Conservation (phyloP, 139 green algal species). For the Tetradesmus obliquus region DNA sequence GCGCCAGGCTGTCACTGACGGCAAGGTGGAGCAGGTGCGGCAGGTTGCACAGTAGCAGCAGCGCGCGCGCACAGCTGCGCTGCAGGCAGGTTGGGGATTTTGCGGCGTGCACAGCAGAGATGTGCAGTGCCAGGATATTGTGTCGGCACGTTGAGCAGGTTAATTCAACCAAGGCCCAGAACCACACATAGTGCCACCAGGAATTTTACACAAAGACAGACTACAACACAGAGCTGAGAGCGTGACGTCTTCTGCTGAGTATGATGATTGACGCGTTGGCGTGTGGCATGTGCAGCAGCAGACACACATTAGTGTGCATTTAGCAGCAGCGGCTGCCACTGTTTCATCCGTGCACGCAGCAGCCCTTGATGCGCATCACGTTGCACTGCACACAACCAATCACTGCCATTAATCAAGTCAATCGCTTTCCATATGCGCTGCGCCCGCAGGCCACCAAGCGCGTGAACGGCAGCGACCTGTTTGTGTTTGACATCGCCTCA, state of each 20-base stretch:
- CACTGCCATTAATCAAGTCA: neutral
- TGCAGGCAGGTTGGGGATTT: neutral
- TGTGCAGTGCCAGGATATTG: too few species aligned
- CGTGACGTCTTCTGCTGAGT: too few species aligned
- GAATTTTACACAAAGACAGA: too few species aligned
- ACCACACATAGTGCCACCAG: too few species aligned
- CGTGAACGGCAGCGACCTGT: conserved; percentile 31
- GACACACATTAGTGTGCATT: neutral
- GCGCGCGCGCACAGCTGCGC: neutral
- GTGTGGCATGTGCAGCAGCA: too few species aligned
- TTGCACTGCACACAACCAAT: neutral
- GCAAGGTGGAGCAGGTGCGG: conserved; percentile 33
- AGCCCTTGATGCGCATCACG: neutral
- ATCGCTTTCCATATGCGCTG: too few species aligned
- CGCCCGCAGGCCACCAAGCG: neutral
- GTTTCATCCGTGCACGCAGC: too few species aligned
- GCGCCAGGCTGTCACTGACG: conserved; percentile 42
- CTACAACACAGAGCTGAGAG: too few species aligned
- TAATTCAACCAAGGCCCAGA: too few species aligned
- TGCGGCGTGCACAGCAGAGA: too few species aligned
- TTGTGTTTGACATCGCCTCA: conserved; percentile 21
- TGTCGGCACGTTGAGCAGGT: too few species aligned
- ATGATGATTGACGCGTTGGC: too few species aligned
- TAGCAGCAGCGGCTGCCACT: neutral
- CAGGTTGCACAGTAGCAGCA: neutral